Conservation (phyloP, 768 basidiomycete species). For the Mycena chlorophos region DNA sequence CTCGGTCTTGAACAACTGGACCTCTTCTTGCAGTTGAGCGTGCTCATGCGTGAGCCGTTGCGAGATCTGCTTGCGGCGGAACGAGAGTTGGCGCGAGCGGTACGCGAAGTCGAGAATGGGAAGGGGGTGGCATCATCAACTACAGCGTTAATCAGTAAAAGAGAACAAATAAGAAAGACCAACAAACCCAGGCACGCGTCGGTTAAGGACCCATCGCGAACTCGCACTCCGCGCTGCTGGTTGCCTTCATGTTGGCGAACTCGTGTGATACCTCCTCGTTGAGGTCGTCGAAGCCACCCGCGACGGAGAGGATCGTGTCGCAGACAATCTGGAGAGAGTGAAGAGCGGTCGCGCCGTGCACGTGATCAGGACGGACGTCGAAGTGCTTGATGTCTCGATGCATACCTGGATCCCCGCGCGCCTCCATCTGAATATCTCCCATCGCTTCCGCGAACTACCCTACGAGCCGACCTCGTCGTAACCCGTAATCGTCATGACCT, state of each 20-base stretch:
- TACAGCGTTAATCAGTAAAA: slow-evolving; percentile 27
- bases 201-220: slow-evolving; percentile 99
- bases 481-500: slow-evolving; percentile 93
- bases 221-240: slow-evolving; percentile 94
- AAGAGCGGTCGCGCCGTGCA: slow-evolving; percentile 83
- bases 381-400: slow-evolving; percentile 99
- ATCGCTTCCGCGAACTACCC: slow-evolving; percentile 96
- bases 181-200: slow-evolving; percentile 86
- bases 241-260: slow-evolving; percentile 99
- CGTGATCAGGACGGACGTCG: slow-evolving; percentile 93
- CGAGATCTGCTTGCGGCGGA: slow-evolving; percentile 93
- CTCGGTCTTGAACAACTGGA: slow-evolving; percentile 57
- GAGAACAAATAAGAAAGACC: slow-evolving; percentile 5
- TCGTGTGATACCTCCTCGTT: slow-evolving; percentile 98
- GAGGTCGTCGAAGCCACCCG: slow-evolving; percentile 97
- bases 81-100: slow-evolving; percentile 89
- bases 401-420: slow-evolving; percentile 95
- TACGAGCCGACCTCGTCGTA: slow-evolving; percentile 98
- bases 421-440: slow-evolving; percentile 99
- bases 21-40: slow-evolving; percentile 76
- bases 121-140: slow-evolving; percentile 90
- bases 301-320: slow-evolving; percentile 89
- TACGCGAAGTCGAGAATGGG: slow-evolving; percentile 84
- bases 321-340: slow-evolving; percentile 99
- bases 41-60: slow-evolving; percentile 94